Evolutionary conservation across 306 rosid species (phyloP), one percentile per base, ranked within the genome.

Genomic region (Cucurbita maxima): DNA sequence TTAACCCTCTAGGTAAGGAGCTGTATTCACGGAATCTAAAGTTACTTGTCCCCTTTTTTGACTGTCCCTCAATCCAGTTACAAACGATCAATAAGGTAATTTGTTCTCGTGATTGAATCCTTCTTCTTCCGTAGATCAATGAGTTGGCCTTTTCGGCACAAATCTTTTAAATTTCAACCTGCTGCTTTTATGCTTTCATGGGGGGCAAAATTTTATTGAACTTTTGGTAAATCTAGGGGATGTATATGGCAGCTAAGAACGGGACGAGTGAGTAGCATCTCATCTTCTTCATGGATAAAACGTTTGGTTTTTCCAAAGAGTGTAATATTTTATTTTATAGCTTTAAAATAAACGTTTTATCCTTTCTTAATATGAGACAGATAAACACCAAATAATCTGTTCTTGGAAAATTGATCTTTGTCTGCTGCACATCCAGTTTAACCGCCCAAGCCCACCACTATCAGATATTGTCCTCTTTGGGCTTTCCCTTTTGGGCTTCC

Each of bases 21-120:
- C 82, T 90, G 82, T 88, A 93, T 78, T 87, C 85, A 8, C 87
- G 86, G 83, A 93, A 93, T 93, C 80, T 93, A 89, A 93, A 93
- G 86, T 84, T 93, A 91, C 97, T 90, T 41, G 96, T 90, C 81
- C 98, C 96, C 75, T 93, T 90, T 88, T 86, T 93, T 73, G 96
- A 87, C 60, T 25, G 58, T 61, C 92, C 98, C 0, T 90, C 98
- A 22, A 84, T 93, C 78, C 75, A 76, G 73, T 84, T 90, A 57
- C 80, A 84, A 80, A 86, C 79, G 57, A 90, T 93, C 57, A 83
- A 80, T 51, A 88, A 93, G 98, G 98, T 92, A 83, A 59, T 63
- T 37, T 64, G 37, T 20, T 67, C 51, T 67, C 47, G 40, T 67
- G 40, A 20, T 10, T 67, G 20, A 5, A 45, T 43, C 54, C 45